These are phyloP conservation scores for Phytopythium litorale DNA, from an alignment of 352 stramenopile species.

Conservation along the genomic window DNA sequence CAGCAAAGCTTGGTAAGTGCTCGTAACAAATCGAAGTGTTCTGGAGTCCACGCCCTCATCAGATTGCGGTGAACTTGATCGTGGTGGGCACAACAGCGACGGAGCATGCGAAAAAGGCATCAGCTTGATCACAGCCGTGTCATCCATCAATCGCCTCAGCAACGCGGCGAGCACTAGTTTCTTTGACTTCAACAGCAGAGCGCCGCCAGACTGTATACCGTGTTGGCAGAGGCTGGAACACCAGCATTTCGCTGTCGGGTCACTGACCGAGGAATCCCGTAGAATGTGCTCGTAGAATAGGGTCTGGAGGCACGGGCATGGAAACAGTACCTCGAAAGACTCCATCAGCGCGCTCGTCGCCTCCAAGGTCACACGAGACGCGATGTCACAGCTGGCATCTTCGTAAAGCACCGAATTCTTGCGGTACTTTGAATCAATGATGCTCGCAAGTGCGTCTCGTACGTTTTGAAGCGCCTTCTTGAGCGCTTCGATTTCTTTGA, in stretches of 20 bases:
- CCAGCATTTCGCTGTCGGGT: slow-evolving; percentile 1
- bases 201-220: not conserved
- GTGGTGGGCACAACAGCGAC: not conserved
- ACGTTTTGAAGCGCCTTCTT: slow-evolving; percentile 5
- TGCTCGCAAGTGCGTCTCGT: slow-evolving; percentile 20
- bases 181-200: slow-evolving; percentile 17
- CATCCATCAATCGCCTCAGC: slow-evolving; percentile 63
- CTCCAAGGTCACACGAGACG: slow-evolving; percentile 16
- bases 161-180: slow-evolving; percentile 48
- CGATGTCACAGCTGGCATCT: slow-evolving; percentile 4
- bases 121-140: slow-evolving; percentile 43
- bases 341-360: slow-evolving; percentile 65
- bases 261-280: slow-evolving; percentile 7
- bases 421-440: slow-evolving; percentile 24
- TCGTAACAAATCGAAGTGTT: slow-evolving; percentile 3
- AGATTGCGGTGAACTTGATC: not conserved
- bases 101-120: slow-evolving; percentile 15
- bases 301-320: slow-evolving; percentile 61
- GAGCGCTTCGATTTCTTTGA: not conserved
- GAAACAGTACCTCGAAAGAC: slow-evolving; percentile 87
- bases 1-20: slow-evolving; percentile 20
- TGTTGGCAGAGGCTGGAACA: not conserved
- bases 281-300: slow-evolving; percentile 53
- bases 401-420: slow-evolving; percentile 7
- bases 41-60: not conserved